phyloP scores from a whole-genome alignment of 2,329 filamentous ascomycete species.

The Alternaria dauci region DNA sequence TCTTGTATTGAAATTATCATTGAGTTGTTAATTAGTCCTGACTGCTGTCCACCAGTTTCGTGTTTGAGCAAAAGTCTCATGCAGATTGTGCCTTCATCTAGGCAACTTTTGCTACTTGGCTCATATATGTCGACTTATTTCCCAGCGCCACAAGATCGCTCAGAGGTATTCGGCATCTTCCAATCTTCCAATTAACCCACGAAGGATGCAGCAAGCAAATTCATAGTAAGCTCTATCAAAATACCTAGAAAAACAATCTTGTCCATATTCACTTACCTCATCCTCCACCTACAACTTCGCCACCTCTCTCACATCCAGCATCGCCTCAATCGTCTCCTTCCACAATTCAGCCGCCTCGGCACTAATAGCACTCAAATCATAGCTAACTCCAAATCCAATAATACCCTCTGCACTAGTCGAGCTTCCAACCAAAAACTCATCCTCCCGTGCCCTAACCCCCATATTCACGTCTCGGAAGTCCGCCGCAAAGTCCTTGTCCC shows the following conservation, averaged over 20 bases:
- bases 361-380: conserved; percentile 53
- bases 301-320: conserved; percentile 38
- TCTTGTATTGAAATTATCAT: too few relatives aligned
- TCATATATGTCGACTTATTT: not conserved
- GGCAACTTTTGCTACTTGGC: not conserved
- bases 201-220: not conserved
- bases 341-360: conserved; percentile 42
- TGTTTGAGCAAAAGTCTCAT: not conserved
- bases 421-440: conserved; percentile 57
- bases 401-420: conserved; percentile 48
- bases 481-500: conserved; percentile 48
- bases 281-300: conserved; percentile 23
- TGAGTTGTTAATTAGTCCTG: too few relatives aligned
- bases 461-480: conserved; percentile 50
- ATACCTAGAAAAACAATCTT: not conserved
- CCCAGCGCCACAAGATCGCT: not conserved
- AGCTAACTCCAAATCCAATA: conserved; percentile 52
- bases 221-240: not conserved
- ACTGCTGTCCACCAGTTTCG: not conserved
- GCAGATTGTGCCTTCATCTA: not conserved
- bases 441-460: conserved; percentile 55
- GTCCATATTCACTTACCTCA: not conserved
- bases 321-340: conserved; percentile 40
- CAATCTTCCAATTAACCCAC: not conserved
- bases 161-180: not conserved